phyloP scores from a whole-genome alignment of 2,329 filamentous ascomycete species.

The Penicillium expansum region DNA sequence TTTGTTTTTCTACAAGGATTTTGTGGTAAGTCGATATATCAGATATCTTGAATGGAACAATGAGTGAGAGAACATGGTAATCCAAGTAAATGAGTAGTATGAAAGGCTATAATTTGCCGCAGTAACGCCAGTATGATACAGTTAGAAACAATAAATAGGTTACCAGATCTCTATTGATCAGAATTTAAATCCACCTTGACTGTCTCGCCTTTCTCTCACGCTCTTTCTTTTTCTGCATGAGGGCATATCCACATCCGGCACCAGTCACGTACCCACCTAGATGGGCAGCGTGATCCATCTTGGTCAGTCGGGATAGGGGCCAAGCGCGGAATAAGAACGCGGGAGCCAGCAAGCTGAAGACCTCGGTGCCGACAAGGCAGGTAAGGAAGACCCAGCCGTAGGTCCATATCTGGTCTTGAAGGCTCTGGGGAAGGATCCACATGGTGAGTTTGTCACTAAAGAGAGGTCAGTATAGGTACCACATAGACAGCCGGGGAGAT shows the following conservation, averaged over 20 bases:
- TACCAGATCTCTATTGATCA: neutral
- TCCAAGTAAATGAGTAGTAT: neutral
- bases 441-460: constrained; percentile 42
- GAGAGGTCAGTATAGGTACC: neutral
- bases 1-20: too few species aligned
- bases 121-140: constrained; percentile 8
- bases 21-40: neutral
- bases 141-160: neutral
- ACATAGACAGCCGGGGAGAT: neutral
- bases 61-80: neutral
- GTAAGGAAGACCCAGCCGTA: constrained; percentile 39
- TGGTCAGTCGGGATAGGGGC: constrained; percentile 28
- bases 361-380: constrained; percentile 38
- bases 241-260: constrained; percentile 22
- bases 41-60: neutral
- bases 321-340: constrained; percentile 20
- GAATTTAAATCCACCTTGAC: constrained; percentile 16
- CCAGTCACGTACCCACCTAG: constrained; percentile 43
- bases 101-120: neutral
- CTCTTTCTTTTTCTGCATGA: constrained; percentile 17
- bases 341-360: constrained; percentile 32
- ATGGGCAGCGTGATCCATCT: constrained; percentile 44
- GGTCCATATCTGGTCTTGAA: constrained; percentile 43
- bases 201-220: constrained; percentile 16
- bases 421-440: constrained; percentile 41